These are phyloP conservation scores for Dryadomyces quercus-mongolicae DNA, from an alignment of 2,329 filamentous ascomycete species.

Conservation along the genomic window DNA sequence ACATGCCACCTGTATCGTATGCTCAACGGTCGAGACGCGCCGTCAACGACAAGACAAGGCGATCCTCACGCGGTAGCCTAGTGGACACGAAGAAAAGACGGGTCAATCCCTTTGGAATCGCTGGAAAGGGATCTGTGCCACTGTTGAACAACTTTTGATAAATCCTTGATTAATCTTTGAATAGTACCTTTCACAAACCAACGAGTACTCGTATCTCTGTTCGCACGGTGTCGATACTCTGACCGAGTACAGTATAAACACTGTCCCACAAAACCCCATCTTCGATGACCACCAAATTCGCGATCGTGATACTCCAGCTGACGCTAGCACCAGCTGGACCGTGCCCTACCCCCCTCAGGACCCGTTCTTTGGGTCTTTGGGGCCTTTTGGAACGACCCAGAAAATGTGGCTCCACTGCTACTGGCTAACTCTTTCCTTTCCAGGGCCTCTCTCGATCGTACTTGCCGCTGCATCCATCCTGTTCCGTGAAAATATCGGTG, in stretches of 20 bases:
- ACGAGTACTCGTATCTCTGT: no score
- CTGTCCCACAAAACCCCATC: not conserved
- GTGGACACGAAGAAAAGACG: no score
- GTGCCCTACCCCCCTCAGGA: not conserved
- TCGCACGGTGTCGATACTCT: not conserved
- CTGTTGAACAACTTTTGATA: no score
- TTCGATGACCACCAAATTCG: slow-evolving; percentile 6
- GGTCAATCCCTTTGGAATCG: no score
- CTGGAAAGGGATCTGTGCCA: no score
- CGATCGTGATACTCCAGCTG: slow-evolving; percentile 5
- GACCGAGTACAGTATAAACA: not conserved
- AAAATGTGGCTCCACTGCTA: not conserved
- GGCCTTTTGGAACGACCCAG: not conserved
- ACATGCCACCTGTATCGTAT: no score
- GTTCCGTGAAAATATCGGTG: not conserved
- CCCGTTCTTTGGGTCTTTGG: no score
- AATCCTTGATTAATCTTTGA: no score
- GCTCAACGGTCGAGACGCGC: no score
- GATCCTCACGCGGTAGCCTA: no score
- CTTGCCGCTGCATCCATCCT: not conserved
- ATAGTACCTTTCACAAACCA: no score
- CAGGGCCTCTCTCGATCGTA: not conserved
- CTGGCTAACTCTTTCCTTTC: not conserved
- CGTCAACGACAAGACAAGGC: no score
- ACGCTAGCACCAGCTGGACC: not conserved